Evolutionary conservation across 495 filamentous ascomycete genomes (phyloP).

Genomic region (Tuber umbilicatum): DNA sequence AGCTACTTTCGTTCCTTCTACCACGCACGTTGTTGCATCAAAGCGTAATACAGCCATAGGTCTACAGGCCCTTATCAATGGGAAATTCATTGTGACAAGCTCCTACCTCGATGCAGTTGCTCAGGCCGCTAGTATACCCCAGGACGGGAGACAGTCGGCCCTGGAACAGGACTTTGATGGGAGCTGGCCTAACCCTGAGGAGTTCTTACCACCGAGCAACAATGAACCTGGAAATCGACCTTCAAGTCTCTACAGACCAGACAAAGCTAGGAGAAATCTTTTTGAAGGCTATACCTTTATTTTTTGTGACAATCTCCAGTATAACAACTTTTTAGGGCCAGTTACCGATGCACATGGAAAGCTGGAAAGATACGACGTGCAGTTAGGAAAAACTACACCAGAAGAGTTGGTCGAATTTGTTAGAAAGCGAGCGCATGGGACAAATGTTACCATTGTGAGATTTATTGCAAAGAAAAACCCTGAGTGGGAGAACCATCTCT

Average conservation of each 20-base stretch:
- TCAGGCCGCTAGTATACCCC: constrained; percentile 52
- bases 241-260: constrained; percentile 60
- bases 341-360: constrained; percentile 81
- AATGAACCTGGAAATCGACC: constrained; percentile 64
- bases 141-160: constrained; percentile 53
- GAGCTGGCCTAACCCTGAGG: constrained; percentile 67
- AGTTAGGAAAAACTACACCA: constrained; percentile 60
- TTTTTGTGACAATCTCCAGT: constrained; percentile 74
- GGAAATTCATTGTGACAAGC: constrained; percentile 69
- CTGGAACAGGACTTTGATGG: constrained; percentile 80
- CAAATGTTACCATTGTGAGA: constrained; percentile 54
- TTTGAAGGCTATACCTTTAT: constrained; percentile 87
- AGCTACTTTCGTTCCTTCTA: constrained; percentile 62
- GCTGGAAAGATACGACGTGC: constrained; percentile 58
- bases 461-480: constrained; percentile 58
- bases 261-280: constrained; percentile 57
- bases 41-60: constrained; percentile 85
- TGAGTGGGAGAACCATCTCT: constrained; percentile 54
- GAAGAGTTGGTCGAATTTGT: constrained; percentile 74
- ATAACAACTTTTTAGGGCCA: constrained; percentile 62
- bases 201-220: constrained; percentile 66
- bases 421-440: constrained; percentile 46
- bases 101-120: constrained; percentile 66
- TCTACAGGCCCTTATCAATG: constrained; percentile 81
- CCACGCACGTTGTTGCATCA: constrained; percentile 80